phyloP scores from a whole-genome alignment of 192 early-diverging fungal genomes.

The Umbelopsis sp. region DNA sequence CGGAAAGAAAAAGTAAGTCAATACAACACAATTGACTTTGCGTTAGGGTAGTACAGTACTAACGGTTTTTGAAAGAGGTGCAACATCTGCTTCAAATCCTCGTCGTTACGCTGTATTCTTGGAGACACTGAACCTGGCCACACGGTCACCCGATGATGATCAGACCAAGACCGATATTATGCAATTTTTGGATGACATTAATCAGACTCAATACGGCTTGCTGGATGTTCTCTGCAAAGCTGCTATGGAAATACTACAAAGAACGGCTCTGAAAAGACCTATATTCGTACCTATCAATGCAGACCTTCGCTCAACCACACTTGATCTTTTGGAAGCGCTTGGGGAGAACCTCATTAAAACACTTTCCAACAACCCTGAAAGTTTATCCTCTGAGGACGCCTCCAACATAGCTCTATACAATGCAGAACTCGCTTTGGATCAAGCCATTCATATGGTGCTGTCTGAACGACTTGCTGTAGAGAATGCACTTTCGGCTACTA shows the following conservation, averaged over 20 bases:
- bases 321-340: neutral
- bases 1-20: neutral
- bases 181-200: conserved; percentile 21
- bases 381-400: neutral
- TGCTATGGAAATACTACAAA: neutral
- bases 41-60: neutral
- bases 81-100: neutral
- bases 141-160: neutral
- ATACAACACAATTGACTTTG: neutral
- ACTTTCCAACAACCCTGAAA: neutral
- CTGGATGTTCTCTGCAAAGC: conserved; percentile 25
- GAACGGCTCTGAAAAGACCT: neutral
- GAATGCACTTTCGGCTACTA: neutral
- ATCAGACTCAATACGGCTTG: conserved; percentile 28
- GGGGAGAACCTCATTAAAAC: neutral
- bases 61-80: neutral
- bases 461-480: neutral
- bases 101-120: neutral
- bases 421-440: conserved; percentile 3
- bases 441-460: neutral
- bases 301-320: neutral
- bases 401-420: neutral
- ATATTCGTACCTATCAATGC: neutral
- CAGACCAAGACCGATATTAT: neutral
- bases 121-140: neutral